Percentiles rank a stretch among this genome's conserved stretches.
phyloP scores from a whole-genome alignment of 2,329 filamentous ascomycete species.

The Hymenoscyphus infarciens region DNA sequence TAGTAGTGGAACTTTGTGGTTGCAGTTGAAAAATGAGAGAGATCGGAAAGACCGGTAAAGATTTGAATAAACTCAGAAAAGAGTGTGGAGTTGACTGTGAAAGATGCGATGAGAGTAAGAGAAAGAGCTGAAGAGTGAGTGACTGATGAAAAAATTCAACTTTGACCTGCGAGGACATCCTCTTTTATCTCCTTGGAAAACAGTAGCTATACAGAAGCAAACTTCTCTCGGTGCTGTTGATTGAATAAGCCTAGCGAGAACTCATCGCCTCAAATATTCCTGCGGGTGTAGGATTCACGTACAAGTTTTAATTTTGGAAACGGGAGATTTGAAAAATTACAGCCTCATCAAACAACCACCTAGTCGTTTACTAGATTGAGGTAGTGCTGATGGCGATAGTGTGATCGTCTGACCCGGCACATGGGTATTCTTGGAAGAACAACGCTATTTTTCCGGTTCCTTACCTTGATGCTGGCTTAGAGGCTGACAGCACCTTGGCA shows the following conservation, averaged over 20 bases:
- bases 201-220: not conserved
- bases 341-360: not conserved
- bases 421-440: not conserved
- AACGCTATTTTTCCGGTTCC: no score
- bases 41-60: not conserved
- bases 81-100: not conserved
- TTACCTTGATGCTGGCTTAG: not conserved
- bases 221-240: not conserved
- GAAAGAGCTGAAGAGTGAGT: not conserved
- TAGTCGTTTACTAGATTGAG: not conserved
- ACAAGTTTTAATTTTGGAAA: constrained; percentile 4
- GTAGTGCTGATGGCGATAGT: constrained; percentile 1
- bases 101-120: not conserved
- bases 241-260: not conserved
- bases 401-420: not conserved
- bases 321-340: not conserved
- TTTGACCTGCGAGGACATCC: not conserved
- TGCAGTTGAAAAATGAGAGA: not conserved
- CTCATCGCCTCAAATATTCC: not conserved
- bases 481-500: not conserved
- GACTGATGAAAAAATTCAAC: not conserved
- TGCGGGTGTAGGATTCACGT: not conserved
- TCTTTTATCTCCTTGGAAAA: constrained; percentile 4
- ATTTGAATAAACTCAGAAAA: not conserved
- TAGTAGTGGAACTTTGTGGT: not conserved